Conservation (phyloP, 2,329 filamentous ascomycete species). For the Macroventuria anomochaeta region DNA sequence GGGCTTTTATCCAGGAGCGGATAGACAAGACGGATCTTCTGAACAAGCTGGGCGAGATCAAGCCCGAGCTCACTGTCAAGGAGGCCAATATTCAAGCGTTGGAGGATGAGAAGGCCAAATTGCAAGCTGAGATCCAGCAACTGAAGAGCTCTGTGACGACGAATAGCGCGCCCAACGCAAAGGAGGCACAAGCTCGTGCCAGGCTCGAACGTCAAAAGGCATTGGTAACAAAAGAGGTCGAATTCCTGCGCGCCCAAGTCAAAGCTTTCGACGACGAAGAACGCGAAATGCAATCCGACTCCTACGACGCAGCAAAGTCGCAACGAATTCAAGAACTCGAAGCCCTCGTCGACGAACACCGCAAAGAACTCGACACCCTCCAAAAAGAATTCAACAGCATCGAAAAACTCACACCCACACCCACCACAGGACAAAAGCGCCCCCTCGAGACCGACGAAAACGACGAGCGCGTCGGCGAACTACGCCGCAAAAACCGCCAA, state of each 20-base stretch:
- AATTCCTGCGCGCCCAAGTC: conserved; percentile 90
- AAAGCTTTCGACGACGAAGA: conserved; percentile 88
- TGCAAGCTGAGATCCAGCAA: conserved; percentile 75
- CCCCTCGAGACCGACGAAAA: conserved; percentile 62
- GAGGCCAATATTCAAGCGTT: conserved; percentile 76
- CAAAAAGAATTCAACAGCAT: conserved; percentile 74
- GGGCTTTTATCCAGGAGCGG: conserved; percentile 81
- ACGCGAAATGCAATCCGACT: conserved; percentile 80
- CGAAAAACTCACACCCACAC: conserved; percentile 59
- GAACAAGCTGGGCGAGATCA: conserved; percentile 78
- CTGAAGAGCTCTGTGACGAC: conserved; percentile 58
- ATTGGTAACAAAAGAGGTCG: conserved; percentile 88
- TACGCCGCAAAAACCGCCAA: conserved; percentile 86
- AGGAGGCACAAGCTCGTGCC: conserved; percentile 71
- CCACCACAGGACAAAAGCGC: conserved; percentile 65
- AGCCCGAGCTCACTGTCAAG: conserved; percentile 78
- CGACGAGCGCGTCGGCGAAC: conserved; percentile 77
- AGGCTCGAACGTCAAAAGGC: conserved; percentile 85
- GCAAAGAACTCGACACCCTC: conserved; percentile 75
- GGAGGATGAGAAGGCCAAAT: conserved; percentile 69
- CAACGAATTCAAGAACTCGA: conserved; percentile 83
- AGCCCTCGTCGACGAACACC: conserved; percentile 84
- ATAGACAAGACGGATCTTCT: conserved; percentile 80
- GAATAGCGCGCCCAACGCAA: conserved; percentile 48
- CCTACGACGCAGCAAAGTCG: conserved; percentile 75